Evolutionary conservation across 2,329 filamentous ascomycete species (phyloP), one percentile per base, ranked within the genome.

Genomic region (Aspergillus fructus): DNA sequence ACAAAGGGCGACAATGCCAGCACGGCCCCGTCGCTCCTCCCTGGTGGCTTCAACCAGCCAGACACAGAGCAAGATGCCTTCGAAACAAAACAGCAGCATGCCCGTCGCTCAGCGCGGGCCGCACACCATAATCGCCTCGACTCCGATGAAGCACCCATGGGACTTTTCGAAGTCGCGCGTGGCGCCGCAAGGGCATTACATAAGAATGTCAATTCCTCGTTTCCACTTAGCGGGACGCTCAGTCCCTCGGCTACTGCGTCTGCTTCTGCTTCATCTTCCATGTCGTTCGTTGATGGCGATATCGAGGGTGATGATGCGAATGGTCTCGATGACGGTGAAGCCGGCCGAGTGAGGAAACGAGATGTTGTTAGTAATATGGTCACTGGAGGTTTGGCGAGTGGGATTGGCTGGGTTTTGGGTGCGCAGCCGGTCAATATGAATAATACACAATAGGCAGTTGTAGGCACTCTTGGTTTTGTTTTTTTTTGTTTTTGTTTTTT

Each of bases 321-420:
- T 30, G 27, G 27, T 30, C 27, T 21, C 12, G 37, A 23, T 15
- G 67, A 62, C 6, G 58, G 63, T n/a, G 69, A 63, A 15, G 66
- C 69, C 24, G 68, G 65, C 1, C 71, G 73, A 42, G 74, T 80
- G 15, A 69, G 79, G 42, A 82, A 81, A 64, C 68, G 79, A 58
- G 79, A 82, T 68, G 71, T 87, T 74, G 83, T 88, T 48, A 84
- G 84, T 58, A 87, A 80, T 72, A 85, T 85, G 71, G 85, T 87
- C 5, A 86, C 83, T 12, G 84, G 83, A 2, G 84, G 83, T 6
- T 69, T 88, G 66, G 84, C 83, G 7, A 85, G 79, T 68, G 85
- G 85, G 9, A 76, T 88, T 65, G 85, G 85, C 8, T 88, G 85
- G 85, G 82, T 88, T 56, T 69, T 88, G 54, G 85, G 85, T 69